Base-by-base conservation (phyloP, 805 yeast genomes). In the Cyberlindnera mrakii region DNA sequence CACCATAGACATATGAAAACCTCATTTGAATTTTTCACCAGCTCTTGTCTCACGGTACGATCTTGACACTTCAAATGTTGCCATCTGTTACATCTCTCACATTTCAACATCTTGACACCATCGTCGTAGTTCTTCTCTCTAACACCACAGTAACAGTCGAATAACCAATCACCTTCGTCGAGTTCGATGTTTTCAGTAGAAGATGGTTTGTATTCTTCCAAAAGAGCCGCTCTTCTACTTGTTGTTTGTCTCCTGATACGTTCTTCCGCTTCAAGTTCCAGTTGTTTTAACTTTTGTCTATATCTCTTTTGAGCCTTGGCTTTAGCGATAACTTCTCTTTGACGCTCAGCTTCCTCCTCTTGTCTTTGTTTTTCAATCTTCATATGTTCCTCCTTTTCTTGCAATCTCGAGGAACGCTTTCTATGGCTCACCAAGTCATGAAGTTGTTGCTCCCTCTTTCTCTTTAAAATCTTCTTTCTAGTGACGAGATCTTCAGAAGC, bases 361-460 rank as follows among this genome's bases (percentile, higher is more conserved):
- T 72, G 72, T 38, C 70, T 76, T 44, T 74, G 68, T 37, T 69
- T 69, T 44, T 68, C 70, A 27, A 65, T 58, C 39, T 65, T 65
- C 40, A 69, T 69, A 17, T 74, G 77, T 48, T 83, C 87, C 47
- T 79, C 84, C 54, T 77, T 79, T 16, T 83, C 84, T 51, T 82
- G 85, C 35, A 85, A 61, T 61, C 93, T 72, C 2, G 88, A 77
- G 0, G 91, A 84, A 50, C 87, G 71, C 54, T 85, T 85, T 54
- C 93, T 71, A 44, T 84, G 76, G 4, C 80, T 80, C 55, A 85
- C 62, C 42, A 85, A 59, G 18, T 73, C 74, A 38, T 75, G 77
- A 72, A 85, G 70, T 49, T 83, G 80, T 37, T 75, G 71, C 43
- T 81, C 86, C 57, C 77, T 80, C 51, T 72, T 75, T 52, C 84